Evolutionary conservation across 495 filamentous ascomycete genomes (phyloP).

Genomic region (Podospora conica): DNA sequence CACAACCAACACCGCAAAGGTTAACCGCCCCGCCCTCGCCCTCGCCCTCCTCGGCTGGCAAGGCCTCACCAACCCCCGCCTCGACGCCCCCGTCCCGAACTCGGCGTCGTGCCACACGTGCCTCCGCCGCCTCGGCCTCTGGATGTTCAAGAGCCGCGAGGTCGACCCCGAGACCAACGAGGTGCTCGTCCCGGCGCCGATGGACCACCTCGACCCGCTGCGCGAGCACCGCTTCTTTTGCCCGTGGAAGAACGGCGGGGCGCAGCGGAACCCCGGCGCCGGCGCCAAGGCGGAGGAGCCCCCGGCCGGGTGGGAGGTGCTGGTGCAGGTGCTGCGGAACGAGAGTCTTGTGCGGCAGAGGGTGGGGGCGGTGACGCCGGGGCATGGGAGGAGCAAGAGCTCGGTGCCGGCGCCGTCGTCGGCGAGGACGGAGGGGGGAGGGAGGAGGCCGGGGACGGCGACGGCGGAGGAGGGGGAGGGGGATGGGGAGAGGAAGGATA

Average conservation of each 20-base stretch:
- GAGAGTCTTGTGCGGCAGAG: slow-evolving; percentile 35
- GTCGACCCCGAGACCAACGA: slow-evolving; percentile 40
- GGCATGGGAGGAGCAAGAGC: slow-evolving; percentile 24
- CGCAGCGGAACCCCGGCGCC: slow-evolving; percentile 48
- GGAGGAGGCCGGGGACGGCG: not conserved
- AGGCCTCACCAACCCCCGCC: slow-evolving; percentile 55
- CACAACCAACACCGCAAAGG: slow-evolving; percentile 24
- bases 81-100: slow-evolving; percentile 47
- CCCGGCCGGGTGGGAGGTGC: slow-evolving; percentile 41
- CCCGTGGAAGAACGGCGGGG: slow-evolving; percentile 62
- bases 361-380: not conserved
- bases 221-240: slow-evolving; percentile 75
- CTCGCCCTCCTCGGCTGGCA: slow-evolving; percentile 87
- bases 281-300: slow-evolving; percentile 17
- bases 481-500: slow-evolving; percentile 47
- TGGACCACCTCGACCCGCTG: slow-evolving; percentile 60
- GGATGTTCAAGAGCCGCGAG: slow-evolving; percentile 75
- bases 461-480: slow-evolving; percentile 23
- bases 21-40: slow-evolving; percentile 60
- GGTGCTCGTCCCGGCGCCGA: slow-evolving; percentile 48
- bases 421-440: not conserved
- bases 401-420: slow-evolving; percentile 9
- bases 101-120: slow-evolving; percentile 76
- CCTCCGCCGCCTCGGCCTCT: slow-evolving; percentile 82
- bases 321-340: slow-evolving; percentile 40